Percentiles rank a stretch among this genome's conserved stretches.
Evolutionary conservation across 441 rosid genomes (phyloP).

Genomic region (Mallotus japonicus): DNA sequence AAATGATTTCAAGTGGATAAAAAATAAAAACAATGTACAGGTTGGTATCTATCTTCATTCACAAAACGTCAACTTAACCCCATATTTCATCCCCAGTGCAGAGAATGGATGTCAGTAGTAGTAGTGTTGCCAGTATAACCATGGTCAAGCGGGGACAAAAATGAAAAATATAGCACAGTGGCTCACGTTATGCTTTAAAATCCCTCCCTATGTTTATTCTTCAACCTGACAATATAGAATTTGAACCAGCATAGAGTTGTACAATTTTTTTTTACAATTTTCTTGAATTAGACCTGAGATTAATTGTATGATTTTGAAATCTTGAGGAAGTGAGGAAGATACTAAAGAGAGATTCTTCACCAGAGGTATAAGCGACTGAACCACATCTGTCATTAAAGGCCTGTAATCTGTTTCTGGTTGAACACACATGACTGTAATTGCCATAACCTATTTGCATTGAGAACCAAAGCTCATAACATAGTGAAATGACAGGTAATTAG

Average conservation of each 20-base stretch:
- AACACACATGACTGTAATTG: conserved; percentile 88
- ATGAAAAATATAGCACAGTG: not conserved
- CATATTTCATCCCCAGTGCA: not conserved
- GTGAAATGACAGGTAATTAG: too few species aligned
- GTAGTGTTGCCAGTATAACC: not conserved
- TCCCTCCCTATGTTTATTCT: not conserved
- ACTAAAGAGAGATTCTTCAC: conserved; percentile 47
- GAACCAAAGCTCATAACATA: too few species aligned
- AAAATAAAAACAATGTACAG: too few species aligned
- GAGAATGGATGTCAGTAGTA: not conserved
- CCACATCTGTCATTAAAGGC: conserved; percentile 90
- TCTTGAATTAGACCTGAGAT: conserved; percentile 25
- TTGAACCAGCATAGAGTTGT: not conserved
- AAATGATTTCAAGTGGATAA: not conserved
- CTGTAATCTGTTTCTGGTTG: conserved; percentile 88
- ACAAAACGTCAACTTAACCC: not conserved
- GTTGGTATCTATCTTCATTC: not conserved
- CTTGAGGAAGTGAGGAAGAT: conserved; percentile 41
- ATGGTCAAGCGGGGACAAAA: not conserved
- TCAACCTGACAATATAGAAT: not conserved
- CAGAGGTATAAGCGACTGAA: conserved; percentile 80
- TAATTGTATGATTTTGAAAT: conserved; percentile 31
- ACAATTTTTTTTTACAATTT: conserved; percentile 7
- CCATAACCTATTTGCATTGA: conserved; percentile 52
- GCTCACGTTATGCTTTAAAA: not conserved